phyloP scores from a whole-genome alignment of 164 flowering plant genomes.

The Malania oleifera region DNA sequence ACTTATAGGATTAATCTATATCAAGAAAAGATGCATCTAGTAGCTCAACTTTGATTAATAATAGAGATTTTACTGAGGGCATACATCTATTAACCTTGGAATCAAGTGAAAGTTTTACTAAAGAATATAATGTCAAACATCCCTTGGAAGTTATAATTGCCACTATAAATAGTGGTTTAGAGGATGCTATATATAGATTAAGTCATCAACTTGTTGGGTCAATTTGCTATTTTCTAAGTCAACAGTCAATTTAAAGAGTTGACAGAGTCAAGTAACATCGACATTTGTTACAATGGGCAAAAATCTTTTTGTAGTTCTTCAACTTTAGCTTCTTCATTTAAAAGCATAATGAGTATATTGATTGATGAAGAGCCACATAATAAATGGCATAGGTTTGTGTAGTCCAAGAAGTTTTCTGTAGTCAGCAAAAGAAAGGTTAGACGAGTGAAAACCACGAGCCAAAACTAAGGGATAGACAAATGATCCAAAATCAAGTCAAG shows the following conservation, averaged over 20 bases:
- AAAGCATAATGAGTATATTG: constrained; percentile 26
- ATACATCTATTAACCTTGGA: constrained; percentile 20
- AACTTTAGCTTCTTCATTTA: constrained; percentile 29
- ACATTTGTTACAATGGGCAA: constrained; percentile 7
- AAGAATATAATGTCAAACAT: constrained; percentile 24
- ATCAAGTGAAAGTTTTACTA: constrained; percentile 16
- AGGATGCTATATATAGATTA: constrained; percentile 21
- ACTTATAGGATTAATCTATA: constrained; percentile 12
- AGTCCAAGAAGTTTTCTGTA: constrained; percentile 25
- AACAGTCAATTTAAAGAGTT: constrained; percentile 17
- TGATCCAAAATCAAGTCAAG: constrained; percentile 83
- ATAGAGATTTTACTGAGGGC: constrained; percentile 14
- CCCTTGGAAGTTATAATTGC: constrained; percentile 50
- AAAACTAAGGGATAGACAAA: constrained; percentile 88
- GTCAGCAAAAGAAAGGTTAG: constrained; percentile 35
- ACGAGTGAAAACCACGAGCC: constrained; percentile 40
- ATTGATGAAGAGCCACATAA: constrained; percentile 28
- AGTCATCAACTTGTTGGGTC: constrained; percentile 18
- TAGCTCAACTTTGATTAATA: constrained; percentile 13
- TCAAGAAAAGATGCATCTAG: constrained; percentile 16
- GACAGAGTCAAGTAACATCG: constrained; percentile 22
- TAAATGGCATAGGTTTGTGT: constrained; percentile 11
- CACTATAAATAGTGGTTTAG: constrained; percentile 18
- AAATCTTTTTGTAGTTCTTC: constrained; percentile 17
- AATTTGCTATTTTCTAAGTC: constrained; percentile 14